These are phyloP conservation scores for Dendrocalamus sinicus DNA, from an alignment of 176 grass and related monocot genomes.

Conservation along the genomic window DNA sequence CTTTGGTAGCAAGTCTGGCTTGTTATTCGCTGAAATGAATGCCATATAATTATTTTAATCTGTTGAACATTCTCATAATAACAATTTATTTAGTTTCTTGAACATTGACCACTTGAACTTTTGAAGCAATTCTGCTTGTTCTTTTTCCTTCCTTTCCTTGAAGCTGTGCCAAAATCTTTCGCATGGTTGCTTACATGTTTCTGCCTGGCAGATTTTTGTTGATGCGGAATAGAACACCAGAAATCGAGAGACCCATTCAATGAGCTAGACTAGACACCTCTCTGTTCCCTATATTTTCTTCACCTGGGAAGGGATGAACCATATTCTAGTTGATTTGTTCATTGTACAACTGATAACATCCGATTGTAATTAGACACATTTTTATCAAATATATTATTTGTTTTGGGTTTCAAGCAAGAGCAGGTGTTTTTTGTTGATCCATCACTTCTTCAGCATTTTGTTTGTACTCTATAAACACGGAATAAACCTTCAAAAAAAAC, in stretches of 20 bases:
- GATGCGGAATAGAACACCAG: conserved; percentile 56
- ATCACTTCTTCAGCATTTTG: not conserved
- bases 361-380: not conserved
- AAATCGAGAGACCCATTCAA: not conserved
- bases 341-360: not conserved
- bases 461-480: not conserved
- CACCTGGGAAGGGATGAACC: not conserved
- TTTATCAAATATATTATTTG: not conserved
- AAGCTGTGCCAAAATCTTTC: not conserved
- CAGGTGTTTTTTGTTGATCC: not conserved
- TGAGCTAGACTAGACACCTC: not conserved
- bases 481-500: not conserved
- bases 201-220: conserved; percentile 77
- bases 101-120: not conserved
- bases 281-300: not conserved
- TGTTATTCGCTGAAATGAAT: not conserved
- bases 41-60: not conserved
- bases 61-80: not conserved
- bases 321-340: conserved; percentile 29
- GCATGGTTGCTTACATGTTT: conserved; percentile 3
- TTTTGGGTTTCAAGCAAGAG: not conserved
- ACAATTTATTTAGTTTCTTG: not conserved
- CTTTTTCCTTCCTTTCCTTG: not conserved
- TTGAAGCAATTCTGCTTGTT: not conserved
- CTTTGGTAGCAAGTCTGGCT: not conserved